A percentile compares a stretch with the other conserved stretches of the same genome.
Conservation (phyloP, 1,139 yeast genomes). For the Saccharomyces hybrid region DNA sequence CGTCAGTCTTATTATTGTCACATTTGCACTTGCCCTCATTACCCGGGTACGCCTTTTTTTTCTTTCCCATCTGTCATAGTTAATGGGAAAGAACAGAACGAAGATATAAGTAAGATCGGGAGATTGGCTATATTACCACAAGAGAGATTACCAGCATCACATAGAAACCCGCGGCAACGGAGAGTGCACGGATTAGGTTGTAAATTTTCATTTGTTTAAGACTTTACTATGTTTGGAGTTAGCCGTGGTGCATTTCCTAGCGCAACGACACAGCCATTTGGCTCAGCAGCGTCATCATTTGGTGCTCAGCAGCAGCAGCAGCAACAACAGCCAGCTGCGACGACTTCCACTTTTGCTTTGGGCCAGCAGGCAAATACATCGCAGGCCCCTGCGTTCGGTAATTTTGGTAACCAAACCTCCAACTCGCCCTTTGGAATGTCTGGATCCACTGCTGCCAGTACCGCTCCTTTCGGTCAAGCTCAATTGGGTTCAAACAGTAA, state of each 20-base stretch:
- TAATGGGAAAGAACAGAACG: constrained; percentile 1
- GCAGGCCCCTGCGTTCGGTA: constrained; percentile 1
- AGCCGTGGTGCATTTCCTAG: constrained; percentile 18
- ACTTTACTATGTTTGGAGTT: constrained; percentile 21
- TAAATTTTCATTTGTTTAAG: constrained; percentile 4
- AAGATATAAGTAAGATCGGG: not conserved
- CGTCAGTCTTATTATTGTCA: not conserved
- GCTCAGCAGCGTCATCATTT: constrained; percentile 31
- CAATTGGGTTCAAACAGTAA: constrained; percentile 4
- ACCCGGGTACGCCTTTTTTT: not conserved
- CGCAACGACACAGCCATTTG: constrained; percentile 40
- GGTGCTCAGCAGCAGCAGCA: constrained; percentile 18
- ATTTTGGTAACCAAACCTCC: constrained; percentile 33
- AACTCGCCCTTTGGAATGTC: constrained; percentile 20
- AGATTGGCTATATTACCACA: not conserved
- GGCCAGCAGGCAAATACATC: not conserved
- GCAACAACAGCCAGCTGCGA: constrained; percentile 6
- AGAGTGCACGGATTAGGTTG: not conserved
- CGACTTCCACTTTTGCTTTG: not conserved
- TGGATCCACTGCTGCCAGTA: not conserved
- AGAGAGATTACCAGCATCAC: not conserved
- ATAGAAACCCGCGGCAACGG: not conserved
- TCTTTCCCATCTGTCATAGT: not conserved
- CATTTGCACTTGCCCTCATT: not conserved
- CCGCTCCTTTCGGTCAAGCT: not conserved